Evolutionary conservation across 176 grass and related monocot species (phyloP).

Genomic region (Bolboschoenus planiculmis): DNA sequence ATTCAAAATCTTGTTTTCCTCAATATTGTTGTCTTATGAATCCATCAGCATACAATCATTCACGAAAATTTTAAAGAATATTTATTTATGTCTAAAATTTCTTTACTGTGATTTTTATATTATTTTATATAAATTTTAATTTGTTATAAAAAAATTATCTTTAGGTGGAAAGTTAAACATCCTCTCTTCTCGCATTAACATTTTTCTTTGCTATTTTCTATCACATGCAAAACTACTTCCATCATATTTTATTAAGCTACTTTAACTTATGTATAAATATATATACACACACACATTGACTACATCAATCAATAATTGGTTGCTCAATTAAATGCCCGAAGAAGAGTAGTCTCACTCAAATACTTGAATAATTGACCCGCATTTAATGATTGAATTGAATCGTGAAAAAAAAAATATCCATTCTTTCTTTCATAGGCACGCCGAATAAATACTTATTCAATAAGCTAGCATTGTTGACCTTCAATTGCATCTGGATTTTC

Average conservation of each 20-base stretch:
- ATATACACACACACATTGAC: too few relatives aligned
- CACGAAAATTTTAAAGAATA: too few relatives aligned
- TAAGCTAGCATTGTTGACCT: slow-evolving; percentile 8
- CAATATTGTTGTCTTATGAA: background rate
- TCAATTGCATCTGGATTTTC: background rate
- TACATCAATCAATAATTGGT: background rate
- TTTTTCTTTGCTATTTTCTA: too few relatives aligned
- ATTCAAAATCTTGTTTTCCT: background rate
- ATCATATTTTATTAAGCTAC: too few relatives aligned
- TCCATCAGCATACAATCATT: background rate
- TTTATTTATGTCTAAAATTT: too few relatives aligned
- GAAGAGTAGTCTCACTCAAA: slow-evolving; percentile 7
- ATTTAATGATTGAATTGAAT: slow-evolving; percentile 20
- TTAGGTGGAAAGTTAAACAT: too few relatives aligned
- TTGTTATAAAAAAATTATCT: too few relatives aligned
- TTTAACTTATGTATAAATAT: too few relatives aligned
- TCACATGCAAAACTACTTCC: background rate
- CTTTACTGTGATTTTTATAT: too few relatives aligned
- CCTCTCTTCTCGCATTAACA: too few relatives aligned
- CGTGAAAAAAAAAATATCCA: background rate
- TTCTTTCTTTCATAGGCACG: slow-evolving; percentile 9
- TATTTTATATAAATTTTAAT: too few relatives aligned
- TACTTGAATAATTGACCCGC: slow-evolving; percentile 14
- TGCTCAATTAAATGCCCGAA: background rate
- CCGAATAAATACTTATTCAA: slow-evolving; percentile 11